A percentile compares a stretch with the other conserved stretches of the same genome.
Conservation (phyloP, 2,329 filamentous ascomycete species). For the Exophiala calicioides region DNA sequence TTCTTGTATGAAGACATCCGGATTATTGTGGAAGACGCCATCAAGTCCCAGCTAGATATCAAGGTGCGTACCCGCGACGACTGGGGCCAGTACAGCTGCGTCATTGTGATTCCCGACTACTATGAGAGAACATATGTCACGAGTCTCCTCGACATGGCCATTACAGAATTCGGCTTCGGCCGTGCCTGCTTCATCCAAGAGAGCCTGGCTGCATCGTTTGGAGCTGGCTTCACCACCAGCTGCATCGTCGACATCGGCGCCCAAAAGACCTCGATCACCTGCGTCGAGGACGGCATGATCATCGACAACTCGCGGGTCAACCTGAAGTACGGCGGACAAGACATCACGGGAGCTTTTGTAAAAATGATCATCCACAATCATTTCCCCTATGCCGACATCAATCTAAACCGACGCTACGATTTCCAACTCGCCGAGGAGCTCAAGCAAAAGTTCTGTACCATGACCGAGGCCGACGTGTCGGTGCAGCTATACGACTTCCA, state of each 20-base stretch:
- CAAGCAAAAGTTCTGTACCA: slow-evolving; percentile 88
- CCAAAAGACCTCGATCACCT: slow-evolving; percentile 95
- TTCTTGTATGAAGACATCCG: slow-evolving; percentile 85
- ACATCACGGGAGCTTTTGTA: slow-evolving; percentile 91
- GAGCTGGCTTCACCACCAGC: slow-evolving; percentile 87
- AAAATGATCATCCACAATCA: slow-evolving; percentile 98
- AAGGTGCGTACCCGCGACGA: slow-evolving; percentile 59
- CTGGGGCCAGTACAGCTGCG: slow-evolving; percentile 88
- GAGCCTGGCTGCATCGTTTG: slow-evolving; percentile 90
- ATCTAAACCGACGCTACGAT: slow-evolving; percentile 85
- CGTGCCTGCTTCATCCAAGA: slow-evolving; percentile 94
- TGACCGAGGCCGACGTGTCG: slow-evolving; percentile 85
- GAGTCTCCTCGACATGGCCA: slow-evolving; percentile 77
- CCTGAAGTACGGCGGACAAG: slow-evolving; percentile 86
- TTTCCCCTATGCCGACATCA: slow-evolving; percentile 94
- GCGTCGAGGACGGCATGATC: slow-evolving; percentile 93
- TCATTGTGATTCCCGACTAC: slow-evolving; percentile 94
- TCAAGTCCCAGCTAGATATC: slow-evolving; percentile 77
- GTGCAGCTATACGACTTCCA: slow-evolving; percentile 90
- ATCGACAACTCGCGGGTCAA: slow-evolving; percentile 94
- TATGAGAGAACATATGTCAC: slow-evolving; percentile 95
- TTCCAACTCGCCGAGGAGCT: slow-evolving; percentile 92
- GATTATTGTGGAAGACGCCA: slow-evolving; percentile 79
- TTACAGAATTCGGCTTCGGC: slow-evolving; percentile 86
- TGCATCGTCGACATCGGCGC: slow-evolving; percentile 96